These are phyloP conservation scores for Musa acuminata DNA, from an alignment of 176 grass and related monocot species.

Conservation along the genomic window DNA sequence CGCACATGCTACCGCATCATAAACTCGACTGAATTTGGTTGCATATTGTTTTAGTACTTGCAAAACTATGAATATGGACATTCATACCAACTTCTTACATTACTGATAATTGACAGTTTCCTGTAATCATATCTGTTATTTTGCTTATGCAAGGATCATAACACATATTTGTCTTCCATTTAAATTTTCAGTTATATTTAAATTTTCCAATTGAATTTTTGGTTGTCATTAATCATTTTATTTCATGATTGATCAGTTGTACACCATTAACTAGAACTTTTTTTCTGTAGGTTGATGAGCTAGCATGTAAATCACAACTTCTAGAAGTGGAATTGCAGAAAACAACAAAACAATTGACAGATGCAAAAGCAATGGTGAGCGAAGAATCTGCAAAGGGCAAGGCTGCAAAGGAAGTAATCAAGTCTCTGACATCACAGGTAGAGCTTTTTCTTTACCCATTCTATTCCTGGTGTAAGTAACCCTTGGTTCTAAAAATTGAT, in stretches of 20 bases:
- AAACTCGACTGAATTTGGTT: background rate
- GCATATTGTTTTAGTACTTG: background rate
- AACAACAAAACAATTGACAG: constrained; percentile 40
- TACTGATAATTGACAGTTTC: background rate
- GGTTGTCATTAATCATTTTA: background rate
- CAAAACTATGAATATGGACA: background rate
- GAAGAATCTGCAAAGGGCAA: constrained; percentile 55
- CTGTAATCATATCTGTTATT: background rate
- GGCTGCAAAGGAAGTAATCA: constrained; percentile 62
- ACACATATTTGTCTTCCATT: background rate
- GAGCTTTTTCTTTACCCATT: background rate
- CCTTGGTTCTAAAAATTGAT: background rate
- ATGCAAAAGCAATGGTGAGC: constrained; percentile 25
- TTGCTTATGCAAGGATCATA: background rate
- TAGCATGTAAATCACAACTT: constrained; percentile 41
- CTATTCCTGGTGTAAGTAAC: background rate
- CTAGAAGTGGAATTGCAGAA: constrained; percentile 50
- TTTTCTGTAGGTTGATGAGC: constrained; percentile 40
- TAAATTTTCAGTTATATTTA: background rate
- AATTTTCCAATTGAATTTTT: background rate
- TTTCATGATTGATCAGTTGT: background rate
- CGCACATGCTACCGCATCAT: background rate
- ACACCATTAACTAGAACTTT: background rate
- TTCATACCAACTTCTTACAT: background rate
- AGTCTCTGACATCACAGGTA: constrained; percentile 46